phyloP scores from a whole-genome alignment of 352 stramenopile genomes.

The Phytophthora aleatoria region DNA sequence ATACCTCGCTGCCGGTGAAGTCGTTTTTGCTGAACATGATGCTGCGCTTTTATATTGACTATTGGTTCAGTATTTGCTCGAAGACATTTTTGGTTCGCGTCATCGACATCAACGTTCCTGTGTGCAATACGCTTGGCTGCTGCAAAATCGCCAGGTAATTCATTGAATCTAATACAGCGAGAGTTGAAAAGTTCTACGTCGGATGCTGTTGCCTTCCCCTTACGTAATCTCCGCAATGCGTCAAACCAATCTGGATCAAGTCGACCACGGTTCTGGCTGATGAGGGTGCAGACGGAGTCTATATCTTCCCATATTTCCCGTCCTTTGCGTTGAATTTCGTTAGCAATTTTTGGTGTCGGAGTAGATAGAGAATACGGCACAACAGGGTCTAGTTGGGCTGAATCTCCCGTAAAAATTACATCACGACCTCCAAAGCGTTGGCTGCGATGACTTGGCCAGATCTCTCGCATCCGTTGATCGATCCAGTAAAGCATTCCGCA shows the following conservation, averaged over 20 bases:
- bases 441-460: too few relatives aligned
- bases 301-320: conserved; percentile 3
- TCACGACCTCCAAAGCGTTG: background rate
- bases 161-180: background rate
- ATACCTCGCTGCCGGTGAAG: background rate
- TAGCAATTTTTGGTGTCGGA: background rate
- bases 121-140: conserved; percentile 1
- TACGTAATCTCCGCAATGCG: background rate
- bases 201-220: background rate
- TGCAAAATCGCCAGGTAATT: background rate
- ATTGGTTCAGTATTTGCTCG: background rate
- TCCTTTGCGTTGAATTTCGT: background rate
- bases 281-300: background rate
- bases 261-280: conserved; percentile 2
- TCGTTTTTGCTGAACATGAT: background rate
- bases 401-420: background rate
- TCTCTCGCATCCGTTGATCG: too few relatives aligned
- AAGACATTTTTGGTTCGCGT: background rate
- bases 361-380: background rate
- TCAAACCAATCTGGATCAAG: conserved; percentile 8
- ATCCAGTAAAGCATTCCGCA: too few relatives aligned
- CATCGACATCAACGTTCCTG: background rate
- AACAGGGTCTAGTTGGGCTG: background rate
- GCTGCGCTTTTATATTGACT: background rate
- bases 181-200: conserved; percentile 6